Evolutionary conservation across 495 filamentous ascomycete species (phyloP).

Genomic region (Pseudoneurospora amorphoporcata): DNA sequence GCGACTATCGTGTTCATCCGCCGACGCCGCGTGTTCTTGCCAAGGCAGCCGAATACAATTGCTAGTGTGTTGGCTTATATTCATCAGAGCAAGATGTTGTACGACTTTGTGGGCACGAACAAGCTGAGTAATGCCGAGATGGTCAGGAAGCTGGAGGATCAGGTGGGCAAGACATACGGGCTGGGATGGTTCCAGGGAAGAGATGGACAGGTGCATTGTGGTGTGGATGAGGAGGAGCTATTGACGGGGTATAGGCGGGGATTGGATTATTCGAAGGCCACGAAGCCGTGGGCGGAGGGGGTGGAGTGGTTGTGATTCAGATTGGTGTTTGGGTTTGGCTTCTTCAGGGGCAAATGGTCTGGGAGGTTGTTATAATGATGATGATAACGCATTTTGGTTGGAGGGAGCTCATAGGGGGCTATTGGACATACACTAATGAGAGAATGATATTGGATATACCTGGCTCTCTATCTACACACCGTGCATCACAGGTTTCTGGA

Average conservation of each 20-base stretch:
- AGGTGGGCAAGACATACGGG: constrained; percentile 52
- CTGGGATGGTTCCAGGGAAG: constrained; percentile 62
- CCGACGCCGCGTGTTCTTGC: constrained; percentile 53
- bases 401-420: neutral
- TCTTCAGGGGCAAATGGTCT: neutral
- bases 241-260: constrained; percentile 49
- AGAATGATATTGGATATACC: neutral
- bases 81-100: constrained; percentile 64
- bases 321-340: neutral
- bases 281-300: constrained; percentile 32
- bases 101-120: constrained; percentile 57
- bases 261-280: constrained; percentile 30
- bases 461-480: neutral
- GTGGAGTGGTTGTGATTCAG: constrained; percentile 19
- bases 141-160: constrained; percentile 38
- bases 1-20: constrained; percentile 42
- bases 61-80: constrained; percentile 62
- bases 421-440: neutral
- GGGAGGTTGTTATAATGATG: neutral
- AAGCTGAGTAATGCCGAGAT: constrained; percentile 47
- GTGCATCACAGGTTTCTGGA: neutral
- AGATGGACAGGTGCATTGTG: constrained; percentile 55
- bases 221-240: constrained; percentile 62
- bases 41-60: constrained; percentile 63
- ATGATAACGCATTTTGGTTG: neutral